Evolutionary conservation across 2,329 filamentous ascomycete genomes (phyloP).

Genomic region (Macrophomina pseudophaseolina): DNA sequence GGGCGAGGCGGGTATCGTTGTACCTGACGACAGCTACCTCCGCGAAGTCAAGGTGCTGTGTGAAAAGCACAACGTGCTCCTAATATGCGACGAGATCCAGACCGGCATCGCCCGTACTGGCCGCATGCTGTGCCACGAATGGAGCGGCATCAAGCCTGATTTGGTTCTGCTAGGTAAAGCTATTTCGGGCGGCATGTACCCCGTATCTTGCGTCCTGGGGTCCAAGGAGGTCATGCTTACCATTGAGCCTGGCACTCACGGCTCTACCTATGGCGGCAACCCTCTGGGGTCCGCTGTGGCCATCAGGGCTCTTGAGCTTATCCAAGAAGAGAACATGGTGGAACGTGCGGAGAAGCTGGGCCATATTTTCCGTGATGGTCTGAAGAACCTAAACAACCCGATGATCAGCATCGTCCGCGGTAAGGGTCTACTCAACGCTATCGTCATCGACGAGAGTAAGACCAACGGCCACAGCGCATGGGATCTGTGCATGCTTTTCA

Average conservation of each 20-base stretch:
- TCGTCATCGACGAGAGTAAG: conserved; percentile 90
- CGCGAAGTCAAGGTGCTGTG: conserved; percentile 80
- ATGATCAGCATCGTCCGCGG: conserved; percentile 84
- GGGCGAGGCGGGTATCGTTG: conserved; percentile 95
- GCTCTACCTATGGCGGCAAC: conserved; percentile 98
- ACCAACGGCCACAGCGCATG: conserved; percentile 87
- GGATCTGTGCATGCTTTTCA: conserved; percentile 95
- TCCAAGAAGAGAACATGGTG: conserved; percentile 88
- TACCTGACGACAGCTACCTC: conserved; percentile 90
- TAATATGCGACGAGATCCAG: conserved; percentile 99
- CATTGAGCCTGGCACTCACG: conserved; percentile 94
- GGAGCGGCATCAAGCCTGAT: conserved; percentile 94
- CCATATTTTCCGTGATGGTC: conserved; percentile 78
- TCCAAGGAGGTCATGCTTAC: conserved; percentile 93
- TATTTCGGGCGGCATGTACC: conserved; percentile 98
- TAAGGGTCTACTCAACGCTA: conserved; percentile 93
- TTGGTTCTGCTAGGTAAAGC: conserved; percentile 95
- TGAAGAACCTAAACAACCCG: conserved; percentile 76
- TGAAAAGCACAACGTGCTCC: conserved; percentile 90
- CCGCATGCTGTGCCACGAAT: conserved; percentile 90
- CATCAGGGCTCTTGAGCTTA: conserved; percentile 90
- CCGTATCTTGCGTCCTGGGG: conserved; percentile 90
- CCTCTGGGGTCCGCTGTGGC: conserved; percentile 94
- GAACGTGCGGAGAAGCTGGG: conserved; percentile 82
- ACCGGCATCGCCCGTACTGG: conserved; percentile 96